Percentiles rank a stretch among this genome's conserved stretches.
phyloP scores from a whole-genome alignment of 75 land plant species.

The Ceratopteris richardii region DNA sequence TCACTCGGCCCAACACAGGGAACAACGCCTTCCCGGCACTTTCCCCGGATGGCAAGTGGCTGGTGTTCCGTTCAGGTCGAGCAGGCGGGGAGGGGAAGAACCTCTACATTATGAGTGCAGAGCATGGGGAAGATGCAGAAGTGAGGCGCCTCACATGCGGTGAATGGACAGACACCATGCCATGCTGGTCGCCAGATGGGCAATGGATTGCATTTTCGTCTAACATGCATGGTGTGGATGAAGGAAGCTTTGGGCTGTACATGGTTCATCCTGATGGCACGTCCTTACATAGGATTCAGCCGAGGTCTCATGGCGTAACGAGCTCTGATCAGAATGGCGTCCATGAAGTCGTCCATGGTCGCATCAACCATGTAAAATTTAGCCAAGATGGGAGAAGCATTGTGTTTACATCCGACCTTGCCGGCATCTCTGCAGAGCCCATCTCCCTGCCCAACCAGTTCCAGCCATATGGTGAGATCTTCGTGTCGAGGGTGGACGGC shows the following conservation, averaged over 20 bases:
- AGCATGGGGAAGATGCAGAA: conserved; percentile 53
- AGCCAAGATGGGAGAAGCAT: conserved; percentile 57
- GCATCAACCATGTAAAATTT: conserved; percentile 77
- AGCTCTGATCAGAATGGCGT: background rate
- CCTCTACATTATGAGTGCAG: conserved; percentile 63
- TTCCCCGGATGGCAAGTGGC: conserved; percentile 72
- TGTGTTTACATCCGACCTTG: conserved; percentile 52
- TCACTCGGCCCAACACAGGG: conserved; percentile 18
- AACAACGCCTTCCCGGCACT: conserved; percentile 69
- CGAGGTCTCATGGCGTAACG: conserved; percentile 12
- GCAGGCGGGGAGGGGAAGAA: conserved; percentile 53
- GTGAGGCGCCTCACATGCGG: conserved; percentile 60
- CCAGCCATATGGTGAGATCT: conserved; percentile 87
- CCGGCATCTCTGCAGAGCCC: conserved; percentile 69
- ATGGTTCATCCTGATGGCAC: conserved; percentile 61
- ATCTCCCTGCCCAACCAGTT: conserved; percentile 71
- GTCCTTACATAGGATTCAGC: conserved; percentile 38
- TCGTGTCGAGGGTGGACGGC: conserved; percentile 48
- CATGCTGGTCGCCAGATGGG: conserved; percentile 80
- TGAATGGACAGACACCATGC: conserved; percentile 82
- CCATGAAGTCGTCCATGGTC: conserved; percentile 33
- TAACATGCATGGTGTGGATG: conserved; percentile 34
- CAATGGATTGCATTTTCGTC: conserved; percentile 83
- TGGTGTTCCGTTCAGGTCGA: conserved; percentile 80
- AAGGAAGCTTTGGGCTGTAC: conserved; percentile 43